These are phyloP conservation scores for Monilinia fructicola DNA, from an alignment of 2,329 filamentous ascomycete genomes.

Conservation along the genomic window DNA sequence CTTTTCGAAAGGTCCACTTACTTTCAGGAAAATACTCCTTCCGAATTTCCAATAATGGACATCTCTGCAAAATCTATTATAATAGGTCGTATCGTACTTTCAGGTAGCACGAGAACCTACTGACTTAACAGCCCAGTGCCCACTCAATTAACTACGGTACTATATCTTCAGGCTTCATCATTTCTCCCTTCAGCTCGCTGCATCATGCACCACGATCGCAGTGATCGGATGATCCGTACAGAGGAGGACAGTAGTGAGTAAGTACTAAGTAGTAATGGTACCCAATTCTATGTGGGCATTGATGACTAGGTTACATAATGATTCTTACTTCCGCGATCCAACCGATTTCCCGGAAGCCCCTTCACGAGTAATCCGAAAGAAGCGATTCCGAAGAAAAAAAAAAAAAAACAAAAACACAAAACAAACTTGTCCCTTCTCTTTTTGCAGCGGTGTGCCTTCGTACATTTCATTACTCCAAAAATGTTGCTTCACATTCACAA, in stretches of 20 bases:
- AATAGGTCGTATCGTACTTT: too few species aligned
- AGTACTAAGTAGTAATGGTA: too few species aligned
- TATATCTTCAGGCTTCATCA: conserved; percentile 3
- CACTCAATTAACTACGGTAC: not conserved
- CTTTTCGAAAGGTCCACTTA: too few species aligned
- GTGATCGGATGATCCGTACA: not conserved
- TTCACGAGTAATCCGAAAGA: conserved; percentile 4
- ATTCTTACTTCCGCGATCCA: conserved; percentile 8
- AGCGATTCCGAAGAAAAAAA: conserved; percentile 4
- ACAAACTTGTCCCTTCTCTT: not conserved
- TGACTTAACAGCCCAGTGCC: too few species aligned
- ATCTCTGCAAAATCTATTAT: too few species aligned
- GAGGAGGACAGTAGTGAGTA: too few species aligned
- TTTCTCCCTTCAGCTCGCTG: conserved; percentile 9
- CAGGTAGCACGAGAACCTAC: too few species aligned
- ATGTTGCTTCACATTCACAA: conserved; percentile 10
- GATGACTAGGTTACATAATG: not conserved
- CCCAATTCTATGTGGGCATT: too few species aligned
- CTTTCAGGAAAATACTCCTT: too few species aligned
- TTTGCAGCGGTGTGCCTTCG: conserved; percentile 16
- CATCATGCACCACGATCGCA: not conserved
- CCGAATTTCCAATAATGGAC: too few species aligned
- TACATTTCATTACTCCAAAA: conserved; percentile 14
- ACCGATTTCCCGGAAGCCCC: conserved; percentile 16
- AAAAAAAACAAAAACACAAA: not conserved